A percentile compares a stretch with the other conserved stretches of the same genome.
Evolutionary conservation across 164 flowering plant genomes (phyloP).

Genomic region (Vitis rupestris): DNA sequence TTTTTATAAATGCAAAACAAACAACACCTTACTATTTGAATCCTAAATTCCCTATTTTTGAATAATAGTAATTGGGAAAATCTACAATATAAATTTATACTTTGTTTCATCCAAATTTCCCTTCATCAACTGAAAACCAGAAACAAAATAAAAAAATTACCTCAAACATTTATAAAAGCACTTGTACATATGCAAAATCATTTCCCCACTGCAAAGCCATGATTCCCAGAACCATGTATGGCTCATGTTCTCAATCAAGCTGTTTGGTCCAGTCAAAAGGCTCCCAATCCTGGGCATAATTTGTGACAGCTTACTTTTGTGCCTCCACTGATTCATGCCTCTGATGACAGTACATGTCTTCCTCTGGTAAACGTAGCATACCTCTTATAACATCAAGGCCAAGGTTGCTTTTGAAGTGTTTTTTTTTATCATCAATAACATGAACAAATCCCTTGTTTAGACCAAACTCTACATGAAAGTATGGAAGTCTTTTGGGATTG

Average conservation of each 20-base stretch:
- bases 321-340: slow-evolving; percentile 58
- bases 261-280: slow-evolving; percentile 93
- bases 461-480: slow-evolving; percentile 94
- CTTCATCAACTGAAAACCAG: too few relatives aligned
- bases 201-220: too few relatives aligned
- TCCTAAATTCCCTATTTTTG: too few relatives aligned
- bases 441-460: slow-evolving; percentile 79
- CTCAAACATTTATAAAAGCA: too few relatives aligned
- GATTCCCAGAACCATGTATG: too few relatives aligned
- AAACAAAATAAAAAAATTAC: too few relatives aligned
- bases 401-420: slow-evolving; percentile 56
- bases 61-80: too few relatives aligned
- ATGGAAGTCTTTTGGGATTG: slow-evolving; percentile 87
- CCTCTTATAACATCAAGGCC: slow-evolving; percentile 90
- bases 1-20: too few relatives aligned
- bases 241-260: slow-evolving; percentile 19
- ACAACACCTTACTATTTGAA: too few relatives aligned
- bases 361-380: slow-evolving; percentile 70
- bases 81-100: too few relatives aligned
- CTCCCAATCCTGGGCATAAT: slow-evolving; percentile 68
- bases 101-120: too few relatives aligned
- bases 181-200: too few relatives aligned
- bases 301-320: slow-evolving; percentile 63
- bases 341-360: slow-evolving; percentile 80
- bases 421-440: slow-evolving; percentile 80